These are phyloP conservation scores for Alternaria triticina DNA, from an alignment of 2,329 filamentous ascomycete genomes.

Conservation along the genomic window DNA sequence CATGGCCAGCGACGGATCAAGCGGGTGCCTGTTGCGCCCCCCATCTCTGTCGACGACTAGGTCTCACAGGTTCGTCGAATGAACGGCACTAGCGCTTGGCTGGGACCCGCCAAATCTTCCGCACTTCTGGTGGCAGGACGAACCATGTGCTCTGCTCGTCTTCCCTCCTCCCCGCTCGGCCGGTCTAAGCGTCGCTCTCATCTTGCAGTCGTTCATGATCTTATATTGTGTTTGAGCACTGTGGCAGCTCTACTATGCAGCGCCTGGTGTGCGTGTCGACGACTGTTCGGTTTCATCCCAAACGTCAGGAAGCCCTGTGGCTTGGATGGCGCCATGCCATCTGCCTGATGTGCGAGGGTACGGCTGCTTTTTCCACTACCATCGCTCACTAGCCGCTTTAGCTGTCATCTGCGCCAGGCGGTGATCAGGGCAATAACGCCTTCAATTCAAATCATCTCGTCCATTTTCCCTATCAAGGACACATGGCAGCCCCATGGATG, in stretches of 20 bases:
- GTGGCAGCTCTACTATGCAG: neutral
- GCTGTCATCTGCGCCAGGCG: slow-evolving; percentile 2
- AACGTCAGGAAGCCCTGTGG: slow-evolving; percentile 3
- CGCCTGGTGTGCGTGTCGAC: neutral
- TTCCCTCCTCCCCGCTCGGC: neutral
- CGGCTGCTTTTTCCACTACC: slow-evolving; percentile 7
- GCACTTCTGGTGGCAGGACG: slow-evolving; percentile 2
- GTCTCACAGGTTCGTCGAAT: slow-evolving; percentile 6
- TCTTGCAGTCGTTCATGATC: neutral
- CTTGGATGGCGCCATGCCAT: neutral
- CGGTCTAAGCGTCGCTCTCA: slow-evolving; percentile 1
- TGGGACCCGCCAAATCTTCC: slow-evolving; percentile 11
- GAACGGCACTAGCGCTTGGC: slow-evolving; percentile 8
- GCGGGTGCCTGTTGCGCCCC: neutral
- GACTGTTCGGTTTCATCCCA: slow-evolving; percentile 4
- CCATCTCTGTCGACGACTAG: neutral
- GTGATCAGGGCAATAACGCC: slow-evolving; percentile 7
- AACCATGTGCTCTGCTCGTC: slow-evolving; percentile 2
- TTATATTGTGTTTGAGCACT: slow-evolving; percentile 7
- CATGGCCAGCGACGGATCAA: neutral
- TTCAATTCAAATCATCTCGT: neutral
- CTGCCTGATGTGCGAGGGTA: neutral
- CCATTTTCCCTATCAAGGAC: neutral
- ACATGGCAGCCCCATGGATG: neutral
- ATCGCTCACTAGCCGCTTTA: slow-evolving; percentile 5